Evolutionary conservation across 73 alveolate species (phyloP), one percentile per base, ranked within the genome.

Genomic region (Stentor coeruleus): DNA sequence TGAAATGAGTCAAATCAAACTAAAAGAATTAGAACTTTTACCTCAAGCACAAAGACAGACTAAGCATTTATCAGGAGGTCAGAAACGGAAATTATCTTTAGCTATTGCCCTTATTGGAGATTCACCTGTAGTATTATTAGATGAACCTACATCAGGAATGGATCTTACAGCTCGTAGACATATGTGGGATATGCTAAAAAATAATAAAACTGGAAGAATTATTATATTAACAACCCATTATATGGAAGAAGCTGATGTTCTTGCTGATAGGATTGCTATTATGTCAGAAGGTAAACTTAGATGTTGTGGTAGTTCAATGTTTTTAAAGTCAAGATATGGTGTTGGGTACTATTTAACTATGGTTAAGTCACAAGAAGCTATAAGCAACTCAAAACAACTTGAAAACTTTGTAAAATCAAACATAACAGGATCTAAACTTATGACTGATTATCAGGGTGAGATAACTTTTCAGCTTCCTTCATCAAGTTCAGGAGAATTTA

Each of bases 121-220:
- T 82, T 91, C 98, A 4, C 87, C 91, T 84, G 84, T 96, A 35
- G 90, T 96, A 58, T 82, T 96, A 33, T 88, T 96, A 30, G 99
- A 96, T 93, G 99, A 96, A 80, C 99, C 99, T 6, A 95, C 99
- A 4, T 91, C 98, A 40, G 98, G 99, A 42, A 87, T 96, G 97
- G 99, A 96, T 84, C 94, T 94, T 3, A 88, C 94, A 60, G 95
- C 99, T 0, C 85, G 98, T 82, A 91, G 98, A 80, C 91, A 91
- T 39, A 90, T 96, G 37, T 96, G 99, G 99, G 97, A 95, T 28
- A 93, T 96, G 89, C 92, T 96, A 39, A 89, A 93, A 85, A 91
- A 89, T 33, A 89, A 87, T 76, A 96, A 93, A 89, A 81, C 91
- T 26, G 90, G 85, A 38, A 95, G 87, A 83, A 95, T 95, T 75